phyloP scores from a whole-genome alignment of 352 stramenopile genomes.

The Phytophthora pinifolia region DNA sequence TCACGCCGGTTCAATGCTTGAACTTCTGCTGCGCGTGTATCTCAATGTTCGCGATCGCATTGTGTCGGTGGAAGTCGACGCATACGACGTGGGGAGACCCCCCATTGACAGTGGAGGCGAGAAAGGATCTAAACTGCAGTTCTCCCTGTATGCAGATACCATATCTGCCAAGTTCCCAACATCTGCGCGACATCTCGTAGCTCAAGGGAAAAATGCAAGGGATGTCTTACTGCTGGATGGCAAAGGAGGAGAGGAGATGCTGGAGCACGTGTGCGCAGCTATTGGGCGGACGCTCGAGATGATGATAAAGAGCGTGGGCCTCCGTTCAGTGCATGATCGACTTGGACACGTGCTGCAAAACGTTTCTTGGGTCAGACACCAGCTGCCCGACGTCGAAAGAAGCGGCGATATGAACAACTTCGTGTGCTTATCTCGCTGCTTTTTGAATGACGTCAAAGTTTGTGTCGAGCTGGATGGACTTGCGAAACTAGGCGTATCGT shows the following conservation, averaged over 20 bases:
- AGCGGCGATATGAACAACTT: conserved; percentile 21
- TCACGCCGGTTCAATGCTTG: conserved; percentile 23
- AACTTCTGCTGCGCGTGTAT: conserved; percentile 42
- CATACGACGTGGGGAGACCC: not conserved
- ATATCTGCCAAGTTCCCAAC: conserved; percentile 45
- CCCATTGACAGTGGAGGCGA: not conserved
- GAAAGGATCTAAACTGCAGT: conserved; percentile 19
- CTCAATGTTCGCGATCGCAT: conserved; percentile 30
- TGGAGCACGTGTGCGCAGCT: conserved; percentile 43
- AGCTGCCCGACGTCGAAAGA: conserved; percentile 1
- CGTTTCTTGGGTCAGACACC: conserved; percentile 7
- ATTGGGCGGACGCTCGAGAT: conserved; percentile 35
- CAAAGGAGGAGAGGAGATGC: conserved; percentile 40
- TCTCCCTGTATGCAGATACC: conserved; percentile 53
- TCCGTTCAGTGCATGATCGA: conserved; percentile 17
- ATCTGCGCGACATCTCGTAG: conserved; percentile 36
- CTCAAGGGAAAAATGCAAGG: conserved; percentile 23
- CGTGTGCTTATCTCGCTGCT: conserved; percentile 25
- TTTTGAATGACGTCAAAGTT: conserved; percentile 41
- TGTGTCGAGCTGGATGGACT: conserved; percentile 34
- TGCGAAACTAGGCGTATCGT: conserved; percentile 46
- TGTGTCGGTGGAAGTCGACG: not conserved
- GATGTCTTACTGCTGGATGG: conserved; percentile 39
- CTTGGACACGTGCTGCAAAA: conserved; percentile 20
- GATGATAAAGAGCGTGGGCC: conserved; percentile 15